Evolutionary conservation across 441 rosid species (phyloP).

Genomic region (Adansonia rubrostipa): DNA sequence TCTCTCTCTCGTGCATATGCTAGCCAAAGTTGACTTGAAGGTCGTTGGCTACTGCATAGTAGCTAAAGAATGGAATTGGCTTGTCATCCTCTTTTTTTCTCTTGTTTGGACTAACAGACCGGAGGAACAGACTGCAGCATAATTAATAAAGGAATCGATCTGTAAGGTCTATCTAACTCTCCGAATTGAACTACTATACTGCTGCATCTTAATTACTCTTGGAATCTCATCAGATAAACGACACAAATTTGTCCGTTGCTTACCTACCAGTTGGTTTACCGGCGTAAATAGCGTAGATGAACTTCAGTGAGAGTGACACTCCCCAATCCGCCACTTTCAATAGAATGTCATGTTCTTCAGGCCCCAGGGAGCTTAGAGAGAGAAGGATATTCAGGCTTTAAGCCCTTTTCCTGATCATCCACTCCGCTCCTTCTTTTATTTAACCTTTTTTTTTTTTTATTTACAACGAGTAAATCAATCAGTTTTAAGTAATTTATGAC

Average conservation of each 20-base stretch:
- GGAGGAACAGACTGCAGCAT: slow-evolving; percentile 24
- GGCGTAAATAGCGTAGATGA: not conserved
- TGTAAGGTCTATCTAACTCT: not conserved
- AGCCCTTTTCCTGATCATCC: not conserved
- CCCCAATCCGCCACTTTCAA: not conserved
- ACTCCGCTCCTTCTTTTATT: not conserved
- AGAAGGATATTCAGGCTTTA: slow-evolving; percentile 18
- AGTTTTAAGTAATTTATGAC: no score
- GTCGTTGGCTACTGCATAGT: not conserved
- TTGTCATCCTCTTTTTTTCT: slow-evolving; percentile 1
- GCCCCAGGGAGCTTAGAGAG: not conserved
- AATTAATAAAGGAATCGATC: slow-evolving; percentile 33
- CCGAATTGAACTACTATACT: slow-evolving; percentile 1
- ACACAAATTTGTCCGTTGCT: slow-evolving; percentile 26
- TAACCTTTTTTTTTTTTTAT: no score
- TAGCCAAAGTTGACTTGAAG: not conserved
- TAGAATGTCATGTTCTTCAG: slow-evolving; percentile 17
- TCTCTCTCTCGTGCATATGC: not conserved
- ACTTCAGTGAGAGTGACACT: not conserved
- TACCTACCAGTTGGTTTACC: slow-evolving; percentile 19
- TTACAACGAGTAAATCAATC: no score
- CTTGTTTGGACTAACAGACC: slow-evolving; percentile 21
- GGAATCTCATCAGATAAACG: slow-evolving; percentile 35
- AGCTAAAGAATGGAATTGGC: slow-evolving; percentile 8
- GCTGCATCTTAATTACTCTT: slow-evolving; percentile 31